Percentiles rank a stretch among this genome's conserved stretches.
These are phyloP conservation scores for Coemansia sp. DNA, from an alignment of 192 early-diverging fungal genomes.

Conservation along the genomic window DNA sequence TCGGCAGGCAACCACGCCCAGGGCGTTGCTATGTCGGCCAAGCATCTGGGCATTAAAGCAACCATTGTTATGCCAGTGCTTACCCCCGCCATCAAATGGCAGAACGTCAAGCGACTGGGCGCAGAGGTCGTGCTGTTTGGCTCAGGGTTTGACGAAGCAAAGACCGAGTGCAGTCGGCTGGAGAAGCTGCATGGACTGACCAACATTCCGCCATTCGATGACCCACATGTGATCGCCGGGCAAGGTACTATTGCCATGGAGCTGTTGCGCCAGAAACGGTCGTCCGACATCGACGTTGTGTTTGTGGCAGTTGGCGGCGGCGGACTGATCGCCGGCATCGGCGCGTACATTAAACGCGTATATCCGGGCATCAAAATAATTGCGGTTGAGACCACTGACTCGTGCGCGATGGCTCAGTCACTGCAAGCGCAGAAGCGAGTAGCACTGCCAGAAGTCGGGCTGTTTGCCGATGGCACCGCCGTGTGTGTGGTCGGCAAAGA, in stretches of 20 bases:
- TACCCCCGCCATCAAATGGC: slow-evolving; percentile 82
- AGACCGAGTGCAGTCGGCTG: slow-evolving; percentile 78
- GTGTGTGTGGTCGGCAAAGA: slow-evolving; percentile 90
- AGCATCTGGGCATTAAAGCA: slow-evolving; percentile 86
- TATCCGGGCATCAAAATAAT: slow-evolving; percentile 86
- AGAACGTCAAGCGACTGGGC: slow-evolving; percentile 88
- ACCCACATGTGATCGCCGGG: slow-evolving; percentile 98
- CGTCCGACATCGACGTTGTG: slow-evolving; percentile 76
- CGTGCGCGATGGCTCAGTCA: slow-evolving; percentile 84
- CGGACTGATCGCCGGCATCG: slow-evolving; percentile 90
- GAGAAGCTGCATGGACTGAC: slow-evolving; percentile 67
- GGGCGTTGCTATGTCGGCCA: slow-evolving; percentile 91
- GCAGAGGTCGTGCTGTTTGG: slow-evolving; percentile 87
- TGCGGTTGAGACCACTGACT: slow-evolving; percentile 89
- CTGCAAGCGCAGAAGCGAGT: slow-evolving; percentile 67
- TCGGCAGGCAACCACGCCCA: slow-evolving; percentile 99
- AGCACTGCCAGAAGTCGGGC: slow-evolving; percentile 74
- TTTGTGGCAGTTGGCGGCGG: slow-evolving; percentile 94
- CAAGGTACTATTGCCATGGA: slow-evolving; percentile 96
- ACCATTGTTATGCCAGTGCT: slow-evolving; percentile 96
- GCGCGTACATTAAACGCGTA: slow-evolving; percentile 89
- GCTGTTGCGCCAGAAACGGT: slow-evolving; percentile 63
- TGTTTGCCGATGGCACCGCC: slow-evolving; percentile 98
- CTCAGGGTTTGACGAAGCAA: slow-evolving; percentile 94
- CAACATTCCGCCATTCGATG: slow-evolving; percentile 97